phyloP scores from a whole-genome alignment of 129 eudicot species.

The Tagetes patula region DNA sequence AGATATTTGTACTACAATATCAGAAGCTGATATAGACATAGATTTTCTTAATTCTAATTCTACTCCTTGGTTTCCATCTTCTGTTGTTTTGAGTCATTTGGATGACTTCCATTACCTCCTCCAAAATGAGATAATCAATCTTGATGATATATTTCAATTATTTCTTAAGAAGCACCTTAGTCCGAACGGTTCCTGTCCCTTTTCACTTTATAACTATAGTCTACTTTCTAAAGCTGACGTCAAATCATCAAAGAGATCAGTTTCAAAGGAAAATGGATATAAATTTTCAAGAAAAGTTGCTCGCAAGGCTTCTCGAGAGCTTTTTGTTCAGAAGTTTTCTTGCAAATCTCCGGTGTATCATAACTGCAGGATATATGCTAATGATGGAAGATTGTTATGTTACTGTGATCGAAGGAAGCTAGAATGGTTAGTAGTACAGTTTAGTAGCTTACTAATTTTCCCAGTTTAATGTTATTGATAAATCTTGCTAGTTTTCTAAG shows the following conservation, averaged over 20 bases:
- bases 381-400: conserved; percentile 84
- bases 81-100: conserved; percentile 64
- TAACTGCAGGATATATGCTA: conserved; percentile 95
- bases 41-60: conserved; percentile 40
- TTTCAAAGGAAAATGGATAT: conserved; percentile 45
- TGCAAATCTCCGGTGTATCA: conserved; percentile 93
- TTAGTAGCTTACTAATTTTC: background rate
- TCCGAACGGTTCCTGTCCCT: conserved; percentile 68
- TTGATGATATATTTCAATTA: conserved; percentile 45
- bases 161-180: conserved; percentile 62
- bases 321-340: conserved; percentile 90
- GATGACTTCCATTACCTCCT: conserved; percentile 54
- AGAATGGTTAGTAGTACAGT: conserved; percentile 66
- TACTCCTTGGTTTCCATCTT: conserved; percentile 50
- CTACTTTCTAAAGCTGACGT: conserved; percentile 55
- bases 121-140: conserved; percentile 35
- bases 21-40: conserved; percentile 52
- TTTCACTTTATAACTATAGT: conserved; percentile 69
- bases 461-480: background rate
- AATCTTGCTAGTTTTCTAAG: background rate
- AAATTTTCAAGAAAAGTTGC: conserved; percentile 52
- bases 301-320: conserved; percentile 71
- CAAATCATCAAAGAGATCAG: conserved; percentile 34
- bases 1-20: conserved; percentile 51
- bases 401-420: conserved; percentile 92